Base-by-base conservation (phyloP, 306 rosid genomes). In the Castanea sativa region DNA sequence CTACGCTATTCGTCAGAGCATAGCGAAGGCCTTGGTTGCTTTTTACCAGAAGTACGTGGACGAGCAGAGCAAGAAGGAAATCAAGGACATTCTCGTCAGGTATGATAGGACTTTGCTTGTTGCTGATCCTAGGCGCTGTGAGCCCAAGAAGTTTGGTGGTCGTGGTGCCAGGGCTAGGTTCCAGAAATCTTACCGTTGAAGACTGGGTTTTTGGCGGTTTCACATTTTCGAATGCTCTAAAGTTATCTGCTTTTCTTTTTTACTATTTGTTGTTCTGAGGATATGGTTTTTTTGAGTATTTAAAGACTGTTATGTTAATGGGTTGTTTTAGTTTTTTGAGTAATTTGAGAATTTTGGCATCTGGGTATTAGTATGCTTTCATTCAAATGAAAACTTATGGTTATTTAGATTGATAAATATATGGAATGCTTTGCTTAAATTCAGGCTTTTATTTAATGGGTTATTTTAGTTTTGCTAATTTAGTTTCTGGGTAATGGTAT, bases 101-200 rank as follows among this genome's bases (percentile, higher is more conserved):
- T 91, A 91, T 18, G 98, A 93, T 18, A 56, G 97, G 33, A 93
- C 98, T 1, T 67, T 93, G 58, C 94, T 93, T 3, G 97, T 93
- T 0, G 98, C 94, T 7, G 94, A 93, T 65, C 98, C 97, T 0
- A 84, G 98, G 64, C 93, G 94, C 64, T 93, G 97, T 60, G 97
- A 91, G 91, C 97, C 98, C 15, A 93, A 93, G 91, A 93, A 93
- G 89, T 93, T 93, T 25, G 98, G 97, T 68, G 97, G 98, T 76
- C 97, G 94, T 21, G 97, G 98, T 33, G 98, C 94, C 23, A 91
- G 93, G 18, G 92, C 98, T 1, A 91, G 92, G 86, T 93, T 93
- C 90, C 97, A 93, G 89, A 93, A 93, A 67, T 93, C 97, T 10
- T 91, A 93, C 91, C 97, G 97, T 91, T 93, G 88, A 83, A 27